A percentile compares a stretch with the other conserved stretches of the same genome.
Conservation (phyloP, 305 asterid species). For the Plantago coronopus region DNA sequence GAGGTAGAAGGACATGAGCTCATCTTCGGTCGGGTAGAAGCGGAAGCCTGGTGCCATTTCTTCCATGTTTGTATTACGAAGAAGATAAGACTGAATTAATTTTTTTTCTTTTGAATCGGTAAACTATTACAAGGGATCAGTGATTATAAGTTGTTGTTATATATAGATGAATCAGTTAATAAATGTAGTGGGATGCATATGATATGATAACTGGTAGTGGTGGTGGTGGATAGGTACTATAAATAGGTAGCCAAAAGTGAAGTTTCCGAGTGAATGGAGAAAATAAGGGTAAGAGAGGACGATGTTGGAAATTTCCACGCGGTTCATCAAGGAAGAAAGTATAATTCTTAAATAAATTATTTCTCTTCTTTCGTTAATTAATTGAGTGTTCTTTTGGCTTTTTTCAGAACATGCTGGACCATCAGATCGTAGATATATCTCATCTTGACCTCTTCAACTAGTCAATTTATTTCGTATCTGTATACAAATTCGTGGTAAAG, state of each 20-base stretch:
- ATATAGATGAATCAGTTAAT: no score
- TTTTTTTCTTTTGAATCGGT: not conserved
- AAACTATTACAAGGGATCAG: not conserved
- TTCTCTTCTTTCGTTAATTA: no score
- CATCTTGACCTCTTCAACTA: no score
- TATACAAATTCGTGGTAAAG: no score
- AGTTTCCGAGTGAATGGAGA: constrained; percentile 39
- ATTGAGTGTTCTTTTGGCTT: no score
- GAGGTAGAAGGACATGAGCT: constrained; percentile 47
- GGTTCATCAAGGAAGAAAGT: constrained; percentile 1
- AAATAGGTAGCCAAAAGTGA: not conserved
- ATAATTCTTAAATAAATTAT: no score
- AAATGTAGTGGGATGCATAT: not conserved
- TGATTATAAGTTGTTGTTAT: not conserved
- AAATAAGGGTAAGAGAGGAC: constrained; percentile 8
- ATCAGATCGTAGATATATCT: no score
- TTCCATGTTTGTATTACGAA: constrained; percentile 14
- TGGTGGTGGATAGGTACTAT: not conserved
- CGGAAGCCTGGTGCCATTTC: constrained; percentile 39
- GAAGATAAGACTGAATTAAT: not conserved
- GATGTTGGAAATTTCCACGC: constrained; percentile 26
- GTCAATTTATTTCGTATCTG: no score
- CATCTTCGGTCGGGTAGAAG: constrained; percentile 57
- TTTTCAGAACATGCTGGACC: no score
- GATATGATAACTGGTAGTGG: not conserved